Evolutionary conservation across 2,329 filamentous ascomycete genomes (phyloP), one percentile per base, ranked within the genome.

Genomic region (Trichocomaceae sp.): DNA sequence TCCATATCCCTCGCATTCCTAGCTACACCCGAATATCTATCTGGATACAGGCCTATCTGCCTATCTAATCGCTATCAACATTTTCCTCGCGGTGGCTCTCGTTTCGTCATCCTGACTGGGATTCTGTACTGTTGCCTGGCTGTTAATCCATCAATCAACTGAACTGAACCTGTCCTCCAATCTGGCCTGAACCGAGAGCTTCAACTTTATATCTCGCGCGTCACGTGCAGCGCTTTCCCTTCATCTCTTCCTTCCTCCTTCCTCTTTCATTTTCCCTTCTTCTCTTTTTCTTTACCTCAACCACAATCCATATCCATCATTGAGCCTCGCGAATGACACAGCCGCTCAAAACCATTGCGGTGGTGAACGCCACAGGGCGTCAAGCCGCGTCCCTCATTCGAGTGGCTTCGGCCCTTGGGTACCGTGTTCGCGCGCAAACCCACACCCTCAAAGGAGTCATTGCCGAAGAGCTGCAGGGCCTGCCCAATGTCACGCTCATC

Each of bases 361-460:
- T 96, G 67, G 91, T 97, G 76, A 97, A 97, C 75, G 90, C 90
- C 69, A 92, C 90, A 70, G 93, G 93, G 67, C 88, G 93, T 64
- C 93, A 99, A 78, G 90, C 92, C 61, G 92, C 92, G 56, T 96
- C 91, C 57, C 84, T 99, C 66, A 93, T 96, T 64, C 87, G 93
- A 62, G 90, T 96, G 68, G 92, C 92, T 56, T 89, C 89, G 45
- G 93, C 93, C 57, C 86, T 97, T 54, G 93, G 93, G 61, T 97
- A 93, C 78, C 84, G 86, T 70, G 92, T 99, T 55, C 88, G 89
- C 66, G 93, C 91, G 29, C 93, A 97, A 75, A 80, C 97, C 71
- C 84, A 90, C 66, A 92, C 90, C 64, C 82, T 87, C 59, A 88
- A 93, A 66, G 90, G 90, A 54, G 82, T 96, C 49, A 89, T 97